phyloP scores from a whole-genome alignment of 495 filamentous ascomycete genomes.

The Daldinia childiae region DNA sequence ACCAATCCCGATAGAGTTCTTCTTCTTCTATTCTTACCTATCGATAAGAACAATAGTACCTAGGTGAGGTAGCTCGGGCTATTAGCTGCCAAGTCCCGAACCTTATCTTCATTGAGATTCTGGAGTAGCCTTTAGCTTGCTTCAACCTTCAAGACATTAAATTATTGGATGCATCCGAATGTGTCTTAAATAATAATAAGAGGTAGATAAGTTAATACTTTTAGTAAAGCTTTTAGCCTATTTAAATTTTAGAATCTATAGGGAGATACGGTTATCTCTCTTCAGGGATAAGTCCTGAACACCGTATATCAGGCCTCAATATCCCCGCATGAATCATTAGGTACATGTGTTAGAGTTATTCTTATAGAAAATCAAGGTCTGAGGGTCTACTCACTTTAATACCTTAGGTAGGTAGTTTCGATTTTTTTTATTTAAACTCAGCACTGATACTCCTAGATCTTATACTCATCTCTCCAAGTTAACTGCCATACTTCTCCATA shows the following conservation, averaged over 20 bases:
- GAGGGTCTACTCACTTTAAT: not conserved
- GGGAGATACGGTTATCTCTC: not conserved
- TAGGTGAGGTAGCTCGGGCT: not conserved
- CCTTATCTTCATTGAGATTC: not conserved
- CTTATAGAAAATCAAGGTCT: not conserved
- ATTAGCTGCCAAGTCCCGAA: not conserved
- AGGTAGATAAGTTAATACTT: not conserved
- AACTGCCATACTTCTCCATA: not conserved
- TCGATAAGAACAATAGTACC: slow-evolving; percentile 1
- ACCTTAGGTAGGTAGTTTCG: too few relatives aligned
- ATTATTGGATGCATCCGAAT: not conserved
- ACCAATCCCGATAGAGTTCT: too few relatives aligned
- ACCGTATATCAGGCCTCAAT: not conserved
- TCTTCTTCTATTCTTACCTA: slow-evolving; percentile 11
- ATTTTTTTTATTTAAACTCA: not conserved
- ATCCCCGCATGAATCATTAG: not conserved
- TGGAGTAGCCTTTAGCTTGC: not conserved
- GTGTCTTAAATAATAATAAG: not conserved
- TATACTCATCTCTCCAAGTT: not conserved
- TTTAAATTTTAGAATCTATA: not conserved
- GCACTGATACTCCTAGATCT: too few relatives aligned
- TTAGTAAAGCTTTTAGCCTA: not conserved
- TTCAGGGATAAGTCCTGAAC: not conserved
- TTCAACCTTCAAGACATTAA: not conserved
- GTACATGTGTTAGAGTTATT: not conserved